Conservation (phyloP, 2,329 filamentous ascomycete species). For the Pseudofabraea citricarpa region DNA sequence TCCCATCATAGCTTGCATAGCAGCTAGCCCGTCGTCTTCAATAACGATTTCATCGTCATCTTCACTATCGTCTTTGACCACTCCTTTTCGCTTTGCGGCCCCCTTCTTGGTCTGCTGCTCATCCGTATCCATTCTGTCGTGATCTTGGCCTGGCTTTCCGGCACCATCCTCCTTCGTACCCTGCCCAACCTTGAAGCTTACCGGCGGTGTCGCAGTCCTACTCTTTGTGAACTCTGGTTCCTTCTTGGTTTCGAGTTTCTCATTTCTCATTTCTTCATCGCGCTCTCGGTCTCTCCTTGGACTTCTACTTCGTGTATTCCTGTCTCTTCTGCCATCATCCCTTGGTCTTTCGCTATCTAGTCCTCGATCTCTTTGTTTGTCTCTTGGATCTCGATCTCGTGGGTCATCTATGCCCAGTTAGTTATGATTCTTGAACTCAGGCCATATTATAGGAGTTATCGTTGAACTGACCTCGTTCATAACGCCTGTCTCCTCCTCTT, state of each 20-base stretch:
- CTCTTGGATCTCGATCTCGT: slow-evolving; percentile 8
- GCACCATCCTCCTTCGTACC: slow-evolving; percentile 5
- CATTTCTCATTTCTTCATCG: not conserved
- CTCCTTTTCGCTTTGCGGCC: slow-evolving; percentile 5
- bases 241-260: not conserved
- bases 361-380: slow-evolving; percentile 1
- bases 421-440: not conserved
- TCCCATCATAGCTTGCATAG: slow-evolving; percentile 85
- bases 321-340: not conserved
- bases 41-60: slow-evolving; percentile 46
- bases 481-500: slow-evolving; percentile 13
- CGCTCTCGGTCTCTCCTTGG: slow-evolving; percentile 7
- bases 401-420: not conserved
- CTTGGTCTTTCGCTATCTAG: slow-evolving; percentile 7
- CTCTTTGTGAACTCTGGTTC: slow-evolving; percentile 15
- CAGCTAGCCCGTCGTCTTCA: slow-evolving; percentile 63
- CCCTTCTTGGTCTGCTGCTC: slow-evolving; percentile 22
- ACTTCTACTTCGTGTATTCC: slow-evolving; percentile 6
- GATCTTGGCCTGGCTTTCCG: slow-evolving; percentile 12
- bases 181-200: slow-evolving; percentile 25
- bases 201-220: slow-evolving; percentile 23
- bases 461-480: not conserved
- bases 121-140: slow-evolving; percentile 28
- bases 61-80: slow-evolving; percentile 21
- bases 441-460: not conserved